Evolutionary conservation across 1,139 yeast species (phyloP).

Genomic region (Candida frijolesensis): DNA sequence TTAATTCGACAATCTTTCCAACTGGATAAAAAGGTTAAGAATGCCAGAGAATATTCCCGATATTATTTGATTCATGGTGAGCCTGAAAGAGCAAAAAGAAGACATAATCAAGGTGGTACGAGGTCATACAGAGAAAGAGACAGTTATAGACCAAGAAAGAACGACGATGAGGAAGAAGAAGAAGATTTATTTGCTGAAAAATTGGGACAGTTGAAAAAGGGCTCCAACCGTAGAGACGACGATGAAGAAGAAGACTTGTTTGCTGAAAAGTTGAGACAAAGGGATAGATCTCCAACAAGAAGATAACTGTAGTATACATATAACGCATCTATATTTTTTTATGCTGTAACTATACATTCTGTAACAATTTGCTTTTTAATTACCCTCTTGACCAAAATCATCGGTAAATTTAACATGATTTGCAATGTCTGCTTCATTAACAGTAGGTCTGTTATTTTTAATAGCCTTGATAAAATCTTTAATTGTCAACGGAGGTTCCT

Average conservation of each 20-base stretch:
- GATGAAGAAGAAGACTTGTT: slow-evolving; percentile 23
- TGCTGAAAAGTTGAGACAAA: slow-evolving; percentile 17
- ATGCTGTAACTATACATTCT: neutral
- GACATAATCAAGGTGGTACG: slow-evolving; percentile 5
- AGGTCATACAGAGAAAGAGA: slow-evolving; percentile 12
- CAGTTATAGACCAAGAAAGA: slow-evolving; percentile 8
- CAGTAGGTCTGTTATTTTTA: slow-evolving; percentile 92
- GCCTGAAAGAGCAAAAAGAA: slow-evolving; percentile 49
- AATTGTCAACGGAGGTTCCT: slow-evolving; percentile 85
- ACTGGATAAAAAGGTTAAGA: slow-evolving; percentile 59
- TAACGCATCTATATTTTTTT: neutral
- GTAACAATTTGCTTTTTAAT: slow-evolving; percentile 32
- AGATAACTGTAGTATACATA: neutral
- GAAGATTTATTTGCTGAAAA: slow-evolving; percentile 19
- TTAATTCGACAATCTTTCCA: slow-evolving; percentile 53
- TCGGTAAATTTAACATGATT: slow-evolving; percentile 87
- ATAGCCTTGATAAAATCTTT: slow-evolving; percentile 94
- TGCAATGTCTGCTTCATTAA: slow-evolving; percentile 76
- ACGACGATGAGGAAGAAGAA: slow-evolving; percentile 23
- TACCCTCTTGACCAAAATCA: slow-evolving; percentile 98
- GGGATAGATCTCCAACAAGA: slow-evolving; percentile 23
- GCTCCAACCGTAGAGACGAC: slow-evolving; percentile 13
- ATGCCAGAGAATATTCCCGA: slow-evolving; percentile 62
- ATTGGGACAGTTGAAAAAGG: slow-evolving; percentile 4
- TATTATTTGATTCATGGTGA: slow-evolving; percentile 77